phyloP scores from a whole-genome alignment of 225 moss, liverwort and hornwort genomes.

The Rhytidiadelphus loreus region DNA sequence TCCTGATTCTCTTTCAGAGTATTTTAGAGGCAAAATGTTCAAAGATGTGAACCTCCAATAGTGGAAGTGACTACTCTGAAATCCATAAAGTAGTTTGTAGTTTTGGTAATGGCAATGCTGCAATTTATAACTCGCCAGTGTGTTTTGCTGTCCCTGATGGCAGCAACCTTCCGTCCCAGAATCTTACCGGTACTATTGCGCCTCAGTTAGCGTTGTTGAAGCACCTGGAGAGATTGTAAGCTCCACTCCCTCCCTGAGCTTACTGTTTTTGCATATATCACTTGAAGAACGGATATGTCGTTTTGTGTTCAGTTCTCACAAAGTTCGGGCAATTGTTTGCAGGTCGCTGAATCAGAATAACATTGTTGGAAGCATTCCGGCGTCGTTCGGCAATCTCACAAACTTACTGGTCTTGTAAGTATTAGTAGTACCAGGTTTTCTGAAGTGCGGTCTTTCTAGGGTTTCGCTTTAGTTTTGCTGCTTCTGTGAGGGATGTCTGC shows the following conservation, averaged over 20 bases:
- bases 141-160: not conserved
- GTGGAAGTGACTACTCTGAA: too few relatives aligned
- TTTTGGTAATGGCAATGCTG: not conserved
- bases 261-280: not conserved
- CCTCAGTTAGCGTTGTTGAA: conserved; percentile 20
- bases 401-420: conserved; percentile 14
- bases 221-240: conserved; percentile 21
- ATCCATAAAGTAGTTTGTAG: not conserved
- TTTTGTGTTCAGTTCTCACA: not conserved
- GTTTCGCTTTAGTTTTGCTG: not conserved
- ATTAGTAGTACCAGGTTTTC: not conserved
- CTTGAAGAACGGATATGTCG: not conserved
- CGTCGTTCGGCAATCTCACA: not conserved
- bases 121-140: not conserved
- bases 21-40: not conserved
- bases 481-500: not conserved
- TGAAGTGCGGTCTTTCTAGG: not conserved
- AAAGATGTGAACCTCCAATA: not conserved
- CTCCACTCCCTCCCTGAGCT: not conserved
- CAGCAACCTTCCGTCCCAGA: conserved; percentile 16
- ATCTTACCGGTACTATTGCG: conserved; percentile 13
- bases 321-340: not conserved
- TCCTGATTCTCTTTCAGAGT: not conserved
- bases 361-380: conserved; percentile 19
- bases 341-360: conserved; percentile 24